A percentile compares a stretch with the other conserved stretches of the same genome.
Evolutionary conservation across 148 eudicot genomes (phyloP).

Genomic region (Gaultheria prostrata): DNA sequence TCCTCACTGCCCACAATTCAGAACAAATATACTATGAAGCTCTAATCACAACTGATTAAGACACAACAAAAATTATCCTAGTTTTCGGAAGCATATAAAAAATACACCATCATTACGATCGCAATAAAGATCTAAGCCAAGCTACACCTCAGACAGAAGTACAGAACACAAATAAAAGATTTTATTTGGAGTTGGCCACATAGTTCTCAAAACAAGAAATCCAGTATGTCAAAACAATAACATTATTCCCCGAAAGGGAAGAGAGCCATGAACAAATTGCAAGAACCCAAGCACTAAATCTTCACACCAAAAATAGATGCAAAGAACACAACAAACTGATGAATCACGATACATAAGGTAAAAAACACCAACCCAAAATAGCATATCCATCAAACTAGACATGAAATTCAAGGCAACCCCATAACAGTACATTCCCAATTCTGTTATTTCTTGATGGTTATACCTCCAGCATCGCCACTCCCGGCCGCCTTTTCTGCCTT

Average conservation of each 20-base stretch:
- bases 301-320: conserved; percentile 5
- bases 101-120: not conserved
- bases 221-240: not conserved
- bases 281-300: not conserved
- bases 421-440: not conserved
- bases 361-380: not conserved
- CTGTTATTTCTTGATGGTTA: conserved; percentile 62
- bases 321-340: not conserved
- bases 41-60: not conserved
- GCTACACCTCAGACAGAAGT: not conserved
- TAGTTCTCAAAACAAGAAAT: not conserved
- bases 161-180: not conserved
- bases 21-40: not conserved
- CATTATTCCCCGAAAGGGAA: not conserved
- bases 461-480: conserved; percentile 55
- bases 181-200: conserved; percentile 11
- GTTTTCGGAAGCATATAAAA: not conserved
- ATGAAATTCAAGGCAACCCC: not conserved
- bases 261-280: not conserved
- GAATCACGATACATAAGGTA: not conserved
- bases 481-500: conserved; percentile 55
- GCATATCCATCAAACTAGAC: not conserved
- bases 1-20: not conserved
- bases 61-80: not conserved
- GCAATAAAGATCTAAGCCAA: not conserved